A percentile compares a stretch with the other conserved stretches of the same genome.
Evolutionary conservation across 1,284 basidiomycete genomes (phyloP).

Genomic region (Boletus sp.): DNA sequence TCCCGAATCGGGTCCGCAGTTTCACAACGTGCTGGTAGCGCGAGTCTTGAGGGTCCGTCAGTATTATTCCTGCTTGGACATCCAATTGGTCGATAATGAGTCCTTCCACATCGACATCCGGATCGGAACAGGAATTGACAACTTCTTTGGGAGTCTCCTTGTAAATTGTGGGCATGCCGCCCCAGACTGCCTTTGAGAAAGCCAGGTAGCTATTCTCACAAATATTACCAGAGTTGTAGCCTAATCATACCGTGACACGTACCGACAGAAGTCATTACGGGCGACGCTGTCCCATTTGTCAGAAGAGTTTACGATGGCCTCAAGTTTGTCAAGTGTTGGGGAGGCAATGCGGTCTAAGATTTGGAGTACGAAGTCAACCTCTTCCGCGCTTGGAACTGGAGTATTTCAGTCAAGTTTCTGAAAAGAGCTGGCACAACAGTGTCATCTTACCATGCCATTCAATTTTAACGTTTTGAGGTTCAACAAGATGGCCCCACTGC

Average conservation of each 20-base stretch:
- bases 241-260: slow-evolving; percentile 24
- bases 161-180: slow-evolving; percentile 65
- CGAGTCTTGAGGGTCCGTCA: slow-evolving; percentile 73
- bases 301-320: slow-evolving; percentile 55
- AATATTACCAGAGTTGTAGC: slow-evolving; percentile 2
- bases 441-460: slow-evolving; percentile 78
- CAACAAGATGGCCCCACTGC: slow-evolving; percentile 84
- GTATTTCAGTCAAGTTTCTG: neutral
- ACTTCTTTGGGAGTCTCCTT: slow-evolving; percentile 59
- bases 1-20: slow-evolving; percentile 67
- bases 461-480: slow-evolving; percentile 75
- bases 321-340: slow-evolving; percentile 68
- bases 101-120: slow-evolving; percentile 59
- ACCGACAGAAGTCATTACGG: slow-evolving; percentile 94
- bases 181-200: slow-evolving; percentile 64
- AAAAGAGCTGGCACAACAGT: neutral
- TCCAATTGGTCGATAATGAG: slow-evolving; percentile 61
- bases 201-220: slow-evolving; percentile 51
- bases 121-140: slow-evolving; percentile 52
- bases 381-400: slow-evolving; percentile 66
- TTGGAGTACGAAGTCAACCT: slow-evolving; percentile 75
- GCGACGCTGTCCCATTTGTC: slow-evolving; percentile 66
- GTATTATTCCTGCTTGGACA: slow-evolving; percentile 72
- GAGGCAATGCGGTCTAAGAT: slow-evolving; percentile 55
- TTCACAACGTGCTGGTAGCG: slow-evolving; percentile 65